Evolutionary conservation across 495 filamentous ascomycete species (phyloP), one percentile per base, ranked within the genome.

Genomic region (Beverwykella pulmonaria): DNA sequence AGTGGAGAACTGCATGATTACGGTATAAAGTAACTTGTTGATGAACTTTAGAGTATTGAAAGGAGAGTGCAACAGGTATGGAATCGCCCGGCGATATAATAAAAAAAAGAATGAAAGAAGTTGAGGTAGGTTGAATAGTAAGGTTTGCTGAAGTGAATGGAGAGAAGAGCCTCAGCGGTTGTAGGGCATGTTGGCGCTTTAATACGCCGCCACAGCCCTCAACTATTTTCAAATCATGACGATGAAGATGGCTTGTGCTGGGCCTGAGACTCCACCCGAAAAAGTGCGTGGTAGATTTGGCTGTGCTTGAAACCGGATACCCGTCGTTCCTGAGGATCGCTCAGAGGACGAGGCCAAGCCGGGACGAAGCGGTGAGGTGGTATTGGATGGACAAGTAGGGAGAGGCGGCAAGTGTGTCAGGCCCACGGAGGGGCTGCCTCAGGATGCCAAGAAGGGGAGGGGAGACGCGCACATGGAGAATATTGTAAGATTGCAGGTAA

Each of bases 41-140:
- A 7, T 44, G 39, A 44, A n/a, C 9, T 52, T 41, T 58, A 29
- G 52, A 46, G 27, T 23, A n/a, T 26, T 59, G 55, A n/a, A 10
- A 48, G 25, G 53, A 53, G 47, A 20, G 50, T 32, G n/a, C 39
- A 46, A 32, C 61, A 32, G 63, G 64, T 60, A 53, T 59, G 64
- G 59, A 60, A 63, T 71, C 63, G 69, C 59, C 64, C 69, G 64
- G 69, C 69, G 63, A 71, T 64, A 65, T n/a, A n/a, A n/a, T n/a
- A n/a, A n/a, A n/a, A n/a, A n/a, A 71, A 68, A 32, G 60, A 60
- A 71, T 53, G 66, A 53, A 44, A 14, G 26, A 58, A 69, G 46
- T 52, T 32, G 59, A 25, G 20, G 32, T 41, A 23, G 30, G 22
- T 19, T 63, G 48, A 36, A 60, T 50, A 48, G 59, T 53, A 59